phyloP scores from a whole-genome alignment of 108 stramenopile genomes.

The Nitzschia putrida region DNA sequence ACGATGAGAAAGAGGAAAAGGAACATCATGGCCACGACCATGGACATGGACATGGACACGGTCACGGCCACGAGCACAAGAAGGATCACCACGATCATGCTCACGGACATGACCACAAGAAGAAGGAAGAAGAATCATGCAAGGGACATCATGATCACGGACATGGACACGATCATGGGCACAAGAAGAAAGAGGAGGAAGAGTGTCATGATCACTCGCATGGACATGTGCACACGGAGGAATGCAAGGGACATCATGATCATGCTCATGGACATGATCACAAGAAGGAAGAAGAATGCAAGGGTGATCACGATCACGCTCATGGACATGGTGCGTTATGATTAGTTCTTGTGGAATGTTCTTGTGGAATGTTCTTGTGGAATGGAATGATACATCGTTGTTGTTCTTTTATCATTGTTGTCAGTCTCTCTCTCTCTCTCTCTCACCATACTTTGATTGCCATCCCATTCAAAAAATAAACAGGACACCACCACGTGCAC shows the following conservation, averaged over 20 bases:
- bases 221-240: neutral
- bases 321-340: constrained; percentile 27
- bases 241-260: constrained; percentile 17
- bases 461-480: too few species aligned
- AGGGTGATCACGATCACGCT: constrained; percentile 9
- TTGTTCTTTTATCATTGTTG: too few species aligned
- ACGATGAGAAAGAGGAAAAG: constrained; percentile 7
- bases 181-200: constrained; percentile 11
- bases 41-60: constrained; percentile 23
- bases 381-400: too few species aligned
- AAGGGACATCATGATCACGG: constrained; percentile 23
- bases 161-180: constrained; percentile 25
- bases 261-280: constrained; percentile 10
- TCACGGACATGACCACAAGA: constrained; percentile 10
- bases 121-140: neutral
- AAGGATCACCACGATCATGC: constrained; percentile 25
- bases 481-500: constrained; percentile 8
- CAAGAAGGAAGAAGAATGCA: neutral
- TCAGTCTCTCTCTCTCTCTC: too few species aligned
- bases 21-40: constrained; percentile 40
- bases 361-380: too few species aligned
- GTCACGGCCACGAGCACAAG: constrained; percentile 24
- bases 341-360: too few species aligned
- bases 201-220: constrained; percentile 12
- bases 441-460: too few species aligned